Conservation (phyloP, 2,329 filamentous ascomycete species). For the Penicillium sp. region DNA sequence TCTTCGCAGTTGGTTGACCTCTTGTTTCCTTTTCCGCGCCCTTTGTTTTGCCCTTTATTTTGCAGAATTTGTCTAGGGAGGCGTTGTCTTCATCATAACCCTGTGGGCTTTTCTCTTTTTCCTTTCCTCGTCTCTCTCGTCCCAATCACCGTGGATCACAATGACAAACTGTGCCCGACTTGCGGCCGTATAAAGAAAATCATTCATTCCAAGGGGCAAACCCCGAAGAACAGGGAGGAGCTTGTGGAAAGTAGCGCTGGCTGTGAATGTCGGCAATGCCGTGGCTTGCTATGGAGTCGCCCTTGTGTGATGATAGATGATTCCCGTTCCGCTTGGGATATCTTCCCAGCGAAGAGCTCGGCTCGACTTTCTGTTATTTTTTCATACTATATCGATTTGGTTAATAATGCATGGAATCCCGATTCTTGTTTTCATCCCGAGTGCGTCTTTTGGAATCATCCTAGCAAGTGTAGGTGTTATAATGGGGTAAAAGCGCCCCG, state of each 20-base stretch:
- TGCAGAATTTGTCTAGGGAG: slow-evolving; percentile 43
- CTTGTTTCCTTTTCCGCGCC: slow-evolving; percentile 22
- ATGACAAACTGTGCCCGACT: slow-evolving; percentile 23
- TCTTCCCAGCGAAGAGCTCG: slow-evolving; percentile 23
- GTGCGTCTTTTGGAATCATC: too few relatives aligned
- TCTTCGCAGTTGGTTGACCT: slow-evolving; percentile 35
- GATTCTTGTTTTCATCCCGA: slow-evolving; percentile 7
- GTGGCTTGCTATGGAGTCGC: slow-evolving; percentile 8
- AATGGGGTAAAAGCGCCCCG: too few relatives aligned
- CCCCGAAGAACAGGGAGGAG: slow-evolving; percentile 4
- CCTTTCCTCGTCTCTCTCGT: slow-evolving; percentile 16
- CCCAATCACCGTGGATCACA: slow-evolving; percentile 22
- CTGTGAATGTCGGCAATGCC: slow-evolving; percentile 10
- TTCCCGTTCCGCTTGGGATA: slow-evolving; percentile 23
- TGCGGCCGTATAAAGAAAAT: slow-evolving; percentile 24
- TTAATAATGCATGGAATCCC: slow-evolving; percentile 32
- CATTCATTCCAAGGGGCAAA: slow-evolving; percentile 2
- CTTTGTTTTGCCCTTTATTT: slow-evolving; percentile 24
- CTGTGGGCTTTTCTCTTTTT: slow-evolving; percentile 34
- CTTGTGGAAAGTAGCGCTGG: slow-evolving; percentile 13
- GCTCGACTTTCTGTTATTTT: slow-evolving; percentile 15
- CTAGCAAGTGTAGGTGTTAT: too few relatives aligned
- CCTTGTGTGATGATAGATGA: slow-evolving; percentile 28
- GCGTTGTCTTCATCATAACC: slow-evolving; percentile 41
- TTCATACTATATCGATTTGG: slow-evolving; percentile 21